Percentiles rank a stretch among this genome's conserved stretches.
Conservation (phyloP, 2,329 filamentous ascomycete genomes). For the Xylariaceae sp. region DNA sequence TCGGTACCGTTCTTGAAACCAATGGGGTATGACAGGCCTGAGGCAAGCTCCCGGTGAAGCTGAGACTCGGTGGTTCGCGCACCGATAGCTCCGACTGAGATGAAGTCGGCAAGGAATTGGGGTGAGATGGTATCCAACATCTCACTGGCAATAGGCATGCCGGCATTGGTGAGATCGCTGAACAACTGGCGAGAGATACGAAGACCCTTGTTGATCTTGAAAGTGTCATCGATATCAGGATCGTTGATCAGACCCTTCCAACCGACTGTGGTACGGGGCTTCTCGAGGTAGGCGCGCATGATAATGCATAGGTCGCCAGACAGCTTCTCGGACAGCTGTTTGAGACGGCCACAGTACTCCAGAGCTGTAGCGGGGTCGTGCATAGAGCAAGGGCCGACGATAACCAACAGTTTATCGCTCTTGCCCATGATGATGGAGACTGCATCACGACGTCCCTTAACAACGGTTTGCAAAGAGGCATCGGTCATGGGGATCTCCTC, state of each 20-base stretch:
- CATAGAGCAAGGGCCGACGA: conserved; percentile 95
- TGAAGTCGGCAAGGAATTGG: conserved; percentile 94
- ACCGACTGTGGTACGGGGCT: conserved; percentile 94
- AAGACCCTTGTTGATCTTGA: conserved; percentile 98
- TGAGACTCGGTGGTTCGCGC: conserved; percentile 96
- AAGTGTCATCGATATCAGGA: conserved; percentile 94
- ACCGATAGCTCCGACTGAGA: conserved; percentile 92
- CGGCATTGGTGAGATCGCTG: conserved; percentile 78
- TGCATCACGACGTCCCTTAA: conserved; percentile 66
- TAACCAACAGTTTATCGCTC: conserved; percentile 85
- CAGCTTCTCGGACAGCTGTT: conserved; percentile 74
- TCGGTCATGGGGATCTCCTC: conserved; percentile 75
- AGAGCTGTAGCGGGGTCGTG: conserved; percentile 87
- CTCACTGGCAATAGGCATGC: conserved; percentile 94
- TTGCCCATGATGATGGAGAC: conserved; percentile 75
- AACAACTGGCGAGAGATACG: conserved; percentile 91
- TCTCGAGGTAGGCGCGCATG: conserved; percentile 99
- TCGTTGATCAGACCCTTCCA: conserved; percentile 99
- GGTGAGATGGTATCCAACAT: conserved; percentile 99
- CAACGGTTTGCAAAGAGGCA: conserved; percentile 63
- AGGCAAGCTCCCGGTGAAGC: conserved; percentile 92
- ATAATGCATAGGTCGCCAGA: conserved; percentile 83
- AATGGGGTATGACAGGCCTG: conserved; percentile 92
- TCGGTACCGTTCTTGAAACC: conserved; percentile 99
- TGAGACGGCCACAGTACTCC: conserved; percentile 82